phyloP scores from a whole-genome alignment of 345 rosid genomes.

The Citrus trifoliata region DNA sequence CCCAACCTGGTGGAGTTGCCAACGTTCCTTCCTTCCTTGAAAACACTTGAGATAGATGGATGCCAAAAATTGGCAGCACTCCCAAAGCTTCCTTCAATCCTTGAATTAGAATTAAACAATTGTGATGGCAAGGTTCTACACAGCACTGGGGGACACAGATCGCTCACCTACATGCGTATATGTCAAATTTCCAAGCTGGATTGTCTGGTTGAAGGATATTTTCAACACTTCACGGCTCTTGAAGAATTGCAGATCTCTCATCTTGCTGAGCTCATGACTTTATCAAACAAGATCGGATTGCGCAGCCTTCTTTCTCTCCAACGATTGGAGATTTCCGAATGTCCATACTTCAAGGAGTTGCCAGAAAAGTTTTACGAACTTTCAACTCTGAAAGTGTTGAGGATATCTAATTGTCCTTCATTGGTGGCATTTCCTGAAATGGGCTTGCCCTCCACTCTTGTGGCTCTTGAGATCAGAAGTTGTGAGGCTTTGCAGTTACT shows the following conservation, averaged over 20 bases:
- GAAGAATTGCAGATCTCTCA: constrained; percentile 9
- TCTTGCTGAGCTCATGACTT: not conserved
- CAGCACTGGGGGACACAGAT: not conserved
- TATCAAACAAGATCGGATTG: constrained; percentile 7
- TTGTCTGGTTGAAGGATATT: constrained; percentile 7
- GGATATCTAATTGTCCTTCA: constrained; percentile 7
- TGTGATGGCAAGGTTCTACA: not conserved
- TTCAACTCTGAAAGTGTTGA: not conserved
- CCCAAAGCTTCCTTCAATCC: constrained; percentile 6
- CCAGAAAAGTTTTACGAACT: not conserved
- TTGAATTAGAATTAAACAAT: not conserved
- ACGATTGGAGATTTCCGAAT: not conserved
- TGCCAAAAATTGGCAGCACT: constrained; percentile 8
- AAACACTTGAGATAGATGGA: not conserved
- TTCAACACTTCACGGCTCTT: constrained; percentile 7
- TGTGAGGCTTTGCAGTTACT: constrained; percentile 14
- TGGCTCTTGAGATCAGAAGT: constrained; percentile 12
- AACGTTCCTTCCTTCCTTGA: not conserved
- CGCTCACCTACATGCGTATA: constrained; percentile 1
- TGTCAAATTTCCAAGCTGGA: not conserved
- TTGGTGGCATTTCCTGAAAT: constrained; percentile 4
- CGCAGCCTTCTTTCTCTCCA: constrained; percentile 2
- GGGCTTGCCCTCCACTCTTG: constrained; percentile 13
- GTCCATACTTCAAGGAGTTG: constrained; percentile 4
- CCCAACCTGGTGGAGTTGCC: constrained; percentile 11